Percentiles rank a stretch among this genome's conserved stretches.
phyloP scores from a whole-genome alignment of 148 eudicot genomes.

The Chenopodium berlandieri region DNA sequence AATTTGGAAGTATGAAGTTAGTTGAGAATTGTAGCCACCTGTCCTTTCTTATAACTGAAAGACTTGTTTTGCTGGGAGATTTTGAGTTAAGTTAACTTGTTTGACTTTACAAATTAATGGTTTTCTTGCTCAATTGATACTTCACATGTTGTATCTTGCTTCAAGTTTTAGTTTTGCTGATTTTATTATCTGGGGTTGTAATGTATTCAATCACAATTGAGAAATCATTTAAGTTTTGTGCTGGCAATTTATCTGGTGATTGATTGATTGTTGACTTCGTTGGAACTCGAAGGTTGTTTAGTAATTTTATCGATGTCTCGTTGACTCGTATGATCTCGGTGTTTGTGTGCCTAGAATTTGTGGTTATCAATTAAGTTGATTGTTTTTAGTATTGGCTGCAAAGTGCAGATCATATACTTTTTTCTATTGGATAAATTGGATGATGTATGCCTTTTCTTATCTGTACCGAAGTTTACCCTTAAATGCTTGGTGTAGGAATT shows the following conservation, averaged over 20 bases:
- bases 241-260: neutral
- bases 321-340: neutral
- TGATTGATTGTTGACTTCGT: neutral
- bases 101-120: constrained; percentile 24
- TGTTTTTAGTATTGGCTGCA: neutral
- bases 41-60: constrained; percentile 23
- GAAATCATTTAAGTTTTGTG: neutral
- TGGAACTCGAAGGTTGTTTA: neutral
- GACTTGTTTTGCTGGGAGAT: constrained; percentile 24
- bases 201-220: neutral
- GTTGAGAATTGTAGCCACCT: constrained; percentile 10
- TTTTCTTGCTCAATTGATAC: constrained; percentile 19
- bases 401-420: constrained; percentile 1
- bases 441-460: neutral
- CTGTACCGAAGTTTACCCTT: neutral
- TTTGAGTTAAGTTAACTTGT: constrained; percentile 32
- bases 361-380: neutral
- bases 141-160: constrained; percentile 20
- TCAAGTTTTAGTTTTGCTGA: constrained; percentile 23
- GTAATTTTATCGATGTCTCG: neutral
- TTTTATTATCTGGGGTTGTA: constrained; percentile 6
- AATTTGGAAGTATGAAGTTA: neutral
- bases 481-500: neutral
- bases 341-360: neutral
- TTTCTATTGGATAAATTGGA: neutral